Evolutionary conservation across 1,284 basidiomycete species (phyloP).

Genomic region (Ceratobasidium sp.): DNA sequence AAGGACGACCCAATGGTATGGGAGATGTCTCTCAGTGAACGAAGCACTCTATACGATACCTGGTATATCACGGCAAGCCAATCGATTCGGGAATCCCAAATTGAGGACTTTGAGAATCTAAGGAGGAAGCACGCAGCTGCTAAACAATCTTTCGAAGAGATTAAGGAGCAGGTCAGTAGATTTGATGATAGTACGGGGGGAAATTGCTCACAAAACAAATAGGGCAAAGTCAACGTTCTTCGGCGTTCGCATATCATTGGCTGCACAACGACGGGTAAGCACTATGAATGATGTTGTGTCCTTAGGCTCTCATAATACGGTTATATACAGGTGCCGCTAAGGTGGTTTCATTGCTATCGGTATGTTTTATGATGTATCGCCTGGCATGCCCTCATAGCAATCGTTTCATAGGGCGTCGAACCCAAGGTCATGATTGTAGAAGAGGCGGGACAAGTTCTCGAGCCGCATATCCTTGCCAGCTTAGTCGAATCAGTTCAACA

Average conservation of each 20-base stretch:
- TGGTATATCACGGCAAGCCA: slow-evolving; percentile 45
- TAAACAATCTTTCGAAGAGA: slow-evolving; percentile 54
- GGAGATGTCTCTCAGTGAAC: slow-evolving; percentile 45
- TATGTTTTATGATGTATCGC: slow-evolving; percentile 29
- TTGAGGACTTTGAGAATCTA: slow-evolving; percentile 59
- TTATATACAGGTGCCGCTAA: slow-evolving; percentile 50
- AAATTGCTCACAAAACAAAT: slow-evolving; percentile 8
- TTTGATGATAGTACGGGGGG: background rate
- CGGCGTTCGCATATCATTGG: slow-evolving; percentile 50
- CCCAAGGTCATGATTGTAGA: slow-evolving; percentile 73
- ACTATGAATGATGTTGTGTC: background rate
- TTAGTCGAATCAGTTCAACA: slow-evolving; percentile 56
- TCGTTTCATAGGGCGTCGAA: slow-evolving; percentile 61
- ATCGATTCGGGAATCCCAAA: slow-evolving; percentile 56
- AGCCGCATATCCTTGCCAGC: slow-evolving; percentile 72
- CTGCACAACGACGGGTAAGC: slow-evolving; percentile 52
- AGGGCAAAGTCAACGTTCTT: slow-evolving; percentile 46
- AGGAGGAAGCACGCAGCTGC: slow-evolving; percentile 56
- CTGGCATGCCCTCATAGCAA: background rate
- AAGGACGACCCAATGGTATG: slow-evolving; percentile 37
- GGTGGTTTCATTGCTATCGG: slow-evolving; percentile 49
- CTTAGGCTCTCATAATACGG: background rate
- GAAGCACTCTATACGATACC: slow-evolving; percentile 29
- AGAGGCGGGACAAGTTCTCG: slow-evolving; percentile 83
- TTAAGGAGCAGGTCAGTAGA: slow-evolving; percentile 57